These are phyloP conservation scores for Paratinospora sagittata DNA, from an alignment of 164 flowering plant genomes.

Conservation along the genomic window DNA sequence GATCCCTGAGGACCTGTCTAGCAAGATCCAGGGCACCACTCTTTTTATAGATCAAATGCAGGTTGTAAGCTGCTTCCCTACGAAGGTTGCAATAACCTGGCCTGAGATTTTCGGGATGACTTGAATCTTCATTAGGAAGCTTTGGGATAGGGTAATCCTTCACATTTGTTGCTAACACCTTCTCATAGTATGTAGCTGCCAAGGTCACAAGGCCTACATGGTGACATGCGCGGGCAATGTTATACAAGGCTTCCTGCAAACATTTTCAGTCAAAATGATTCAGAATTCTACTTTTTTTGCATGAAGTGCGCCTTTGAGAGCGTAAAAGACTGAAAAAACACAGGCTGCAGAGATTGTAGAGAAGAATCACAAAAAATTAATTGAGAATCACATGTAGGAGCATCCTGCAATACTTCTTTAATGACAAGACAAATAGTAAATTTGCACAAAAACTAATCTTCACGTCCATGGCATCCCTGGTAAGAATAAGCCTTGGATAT, in stretches of 20 bases:
- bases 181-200: conserved; percentile 70
- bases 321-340: too few relatives aligned
- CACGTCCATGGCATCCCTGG: too few relatives aligned
- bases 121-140: conserved; percentile 45
- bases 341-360: too few relatives aligned
- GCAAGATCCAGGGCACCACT: conserved; percentile 92
- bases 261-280: neutral
- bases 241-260: conserved; percentile 75
- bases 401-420: too few relatives aligned
- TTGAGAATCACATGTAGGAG: too few relatives aligned
- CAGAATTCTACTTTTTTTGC: neutral
- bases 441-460: too few relatives aligned
- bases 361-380: too few relatives aligned
- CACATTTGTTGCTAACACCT: conserved; percentile 54
- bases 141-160: conserved; percentile 68
- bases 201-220: conserved; percentile 78
- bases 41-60: conserved; percentile 81
- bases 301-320: neutral
- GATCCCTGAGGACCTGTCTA: conserved; percentile 77
- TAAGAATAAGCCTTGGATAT: too few relatives aligned
- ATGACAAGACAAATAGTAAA: too few relatives aligned
- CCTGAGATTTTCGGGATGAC: conserved; percentile 25
- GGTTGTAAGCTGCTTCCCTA: conserved; percentile 82
- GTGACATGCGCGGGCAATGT: conserved; percentile 84
- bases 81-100: conserved; percentile 70